Evolutionary conservation across 106 monocot genomes (phyloP).

Genomic region (Phalaenopsis aphrodite): DNA sequence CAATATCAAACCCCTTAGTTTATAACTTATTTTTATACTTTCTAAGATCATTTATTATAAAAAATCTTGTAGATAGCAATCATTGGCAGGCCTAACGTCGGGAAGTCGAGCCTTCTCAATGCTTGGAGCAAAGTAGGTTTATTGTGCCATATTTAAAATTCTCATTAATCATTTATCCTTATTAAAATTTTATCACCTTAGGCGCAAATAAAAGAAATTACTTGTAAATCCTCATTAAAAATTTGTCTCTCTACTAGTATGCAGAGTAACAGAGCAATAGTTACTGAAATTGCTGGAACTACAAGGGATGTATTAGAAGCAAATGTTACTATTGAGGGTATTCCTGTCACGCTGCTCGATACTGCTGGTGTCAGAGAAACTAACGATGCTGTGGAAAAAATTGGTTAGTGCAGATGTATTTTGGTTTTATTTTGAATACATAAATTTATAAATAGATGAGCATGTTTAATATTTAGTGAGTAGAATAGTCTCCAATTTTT

Average conservation of each 20-base stretch:
- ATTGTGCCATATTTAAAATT: background rate
- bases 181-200: background rate
- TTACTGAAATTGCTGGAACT: slow-evolving; percentile 95
- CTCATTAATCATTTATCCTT: background rate
- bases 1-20: background rate
- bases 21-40: background rate
- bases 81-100: slow-evolving; percentile 92
- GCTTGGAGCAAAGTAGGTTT: slow-evolving; percentile 96
- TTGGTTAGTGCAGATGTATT: slow-evolving; percentile 40
- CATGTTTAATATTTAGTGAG: background rate
- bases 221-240: background rate
- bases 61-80: slow-evolving; percentile 68
- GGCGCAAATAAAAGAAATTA: background rate
- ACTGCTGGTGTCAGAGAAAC: slow-evolving; percentile 95
- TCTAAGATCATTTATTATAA: slow-evolving; percentile 5
- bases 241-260: slow-evolving; percentile 39
- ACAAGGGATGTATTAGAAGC: slow-evolving; percentile 96
- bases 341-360: slow-evolving; percentile 89
- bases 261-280: slow-evolving; percentile 98
- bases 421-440: background rate
- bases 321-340: slow-evolving; percentile 64
- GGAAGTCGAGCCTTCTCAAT: slow-evolving; percentile 95
- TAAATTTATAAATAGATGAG: background rate
- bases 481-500: background rate
- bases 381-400: slow-evolving; percentile 77